Conservation (phyloP, 2,329 filamentous ascomycete species). For the Rugonectria rugulosa region DNA sequence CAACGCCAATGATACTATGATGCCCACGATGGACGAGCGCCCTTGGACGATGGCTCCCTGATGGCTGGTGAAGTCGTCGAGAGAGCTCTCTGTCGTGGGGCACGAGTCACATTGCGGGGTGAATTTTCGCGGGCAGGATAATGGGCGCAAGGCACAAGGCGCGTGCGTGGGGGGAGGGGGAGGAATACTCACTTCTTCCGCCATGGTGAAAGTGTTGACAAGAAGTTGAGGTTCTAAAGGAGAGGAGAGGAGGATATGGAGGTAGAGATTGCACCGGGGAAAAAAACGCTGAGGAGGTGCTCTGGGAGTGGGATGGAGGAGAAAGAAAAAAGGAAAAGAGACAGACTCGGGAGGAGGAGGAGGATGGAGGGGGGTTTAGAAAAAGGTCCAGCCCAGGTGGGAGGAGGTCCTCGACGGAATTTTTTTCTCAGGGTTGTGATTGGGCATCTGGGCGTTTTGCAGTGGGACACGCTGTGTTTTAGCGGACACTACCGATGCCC, state of each 20-base stretch:
- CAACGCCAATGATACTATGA: background rate
- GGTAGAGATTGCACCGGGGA: slow-evolving; percentile 27
- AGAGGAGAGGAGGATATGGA: slow-evolving; percentile 38
- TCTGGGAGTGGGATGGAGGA: slow-evolving; percentile 40
- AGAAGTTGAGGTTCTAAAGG: slow-evolving; percentile 43
- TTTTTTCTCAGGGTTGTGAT: slow-evolving; percentile 50
- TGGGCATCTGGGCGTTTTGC: slow-evolving; percentile 39
- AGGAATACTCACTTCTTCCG: slow-evolving; percentile 61
- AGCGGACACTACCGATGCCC: slow-evolving; percentile 34
- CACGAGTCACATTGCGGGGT: slow-evolving; percentile 57
- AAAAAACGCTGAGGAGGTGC: slow-evolving; percentile 39
- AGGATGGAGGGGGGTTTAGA: slow-evolving; percentile 43
- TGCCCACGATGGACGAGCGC: background rate
- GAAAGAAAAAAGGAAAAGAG: slow-evolving; percentile 41
- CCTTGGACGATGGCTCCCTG: slow-evolving; percentile 10
- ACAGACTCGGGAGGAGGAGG: slow-evolving; percentile 37
- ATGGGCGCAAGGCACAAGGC: slow-evolving; percentile 41
- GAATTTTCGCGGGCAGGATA: slow-evolving; percentile 46
- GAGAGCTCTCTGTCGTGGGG: slow-evolving; percentile 43
- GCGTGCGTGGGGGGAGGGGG: slow-evolving; percentile 28
- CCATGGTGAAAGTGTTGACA: slow-evolving; percentile 62
- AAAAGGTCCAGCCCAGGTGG: slow-evolving; percentile 38
- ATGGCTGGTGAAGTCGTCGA: slow-evolving; percentile 27
- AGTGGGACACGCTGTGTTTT: slow-evolving; percentile 36
- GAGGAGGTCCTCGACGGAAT: slow-evolving; percentile 44